These are phyloP conservation scores for Ailanthus altissimus DNA, from an alignment of 345 rosid genomes.

Conservation along the genomic window DNA sequence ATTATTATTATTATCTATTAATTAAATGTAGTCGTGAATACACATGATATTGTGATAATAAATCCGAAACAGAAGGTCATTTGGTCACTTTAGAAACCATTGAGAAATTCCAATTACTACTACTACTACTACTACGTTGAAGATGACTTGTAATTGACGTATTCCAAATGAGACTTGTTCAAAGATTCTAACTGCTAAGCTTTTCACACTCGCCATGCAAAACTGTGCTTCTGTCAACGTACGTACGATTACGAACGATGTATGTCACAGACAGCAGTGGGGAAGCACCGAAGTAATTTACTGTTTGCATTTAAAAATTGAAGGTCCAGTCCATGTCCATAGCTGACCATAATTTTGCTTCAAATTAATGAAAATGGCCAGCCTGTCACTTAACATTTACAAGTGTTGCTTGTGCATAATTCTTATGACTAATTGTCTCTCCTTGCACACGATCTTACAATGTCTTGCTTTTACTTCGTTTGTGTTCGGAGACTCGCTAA, in stretches of 20 bases:
- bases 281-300: too few species aligned
- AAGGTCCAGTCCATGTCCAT: too few species aligned
- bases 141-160: constrained; percentile 5
- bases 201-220: background rate
- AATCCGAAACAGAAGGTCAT: background rate
- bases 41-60: background rate
- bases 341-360: too few species aligned
- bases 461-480: constrained; percentile 32
- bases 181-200: background rate
- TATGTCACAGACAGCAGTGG: too few species aligned
- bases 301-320: too few species aligned
- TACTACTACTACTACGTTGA: too few species aligned
- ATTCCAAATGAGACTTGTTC: background rate
- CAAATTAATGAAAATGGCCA: too few species aligned
- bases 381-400: background rate
- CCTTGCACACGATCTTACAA: constrained; percentile 5
- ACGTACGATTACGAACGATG: too few species aligned
- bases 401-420: background rate
- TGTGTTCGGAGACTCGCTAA: constrained; percentile 59
- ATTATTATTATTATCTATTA: too few species aligned
- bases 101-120: background rate
- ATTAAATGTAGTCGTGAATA: too few species aligned
- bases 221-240: background rate
- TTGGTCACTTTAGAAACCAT: background rate
- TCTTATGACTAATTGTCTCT: constrained; percentile 7